These are phyloP conservation scores for Amesomyces nigricolor DNA, from an alignment of 2,329 filamentous ascomycete species.

Conservation along the genomic window DNA sequence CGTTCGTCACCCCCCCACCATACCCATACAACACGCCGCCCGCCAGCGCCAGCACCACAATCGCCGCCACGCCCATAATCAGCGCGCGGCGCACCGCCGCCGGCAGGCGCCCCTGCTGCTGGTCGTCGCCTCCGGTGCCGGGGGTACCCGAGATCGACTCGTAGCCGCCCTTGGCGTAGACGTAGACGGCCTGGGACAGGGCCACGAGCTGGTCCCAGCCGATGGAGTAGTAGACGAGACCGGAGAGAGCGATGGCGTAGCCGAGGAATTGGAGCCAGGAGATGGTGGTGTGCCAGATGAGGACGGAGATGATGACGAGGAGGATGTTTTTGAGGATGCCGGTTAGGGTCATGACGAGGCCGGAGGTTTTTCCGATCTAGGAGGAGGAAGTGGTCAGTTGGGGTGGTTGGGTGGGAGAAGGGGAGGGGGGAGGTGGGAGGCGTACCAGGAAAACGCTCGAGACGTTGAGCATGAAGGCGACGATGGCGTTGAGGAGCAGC, in stretches of 20 bases:
- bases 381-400: neutral
- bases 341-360: slow-evolving; percentile 76
- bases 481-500: slow-evolving; percentile 62
- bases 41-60: slow-evolving; percentile 20
- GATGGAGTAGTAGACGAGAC: slow-evolving; percentile 47
- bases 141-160: slow-evolving; percentile 12
- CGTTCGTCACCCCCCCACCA: slow-evolving; percentile 4
- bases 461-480: slow-evolving; percentile 76
- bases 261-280: slow-evolving; percentile 67
- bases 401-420: neutral
- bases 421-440: slow-evolving; percentile 16
- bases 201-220: slow-evolving; percentile 31
- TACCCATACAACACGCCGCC: slow-evolving; percentile 23
- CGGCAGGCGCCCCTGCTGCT: slow-evolving; percentile 19
- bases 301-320: slow-evolving; percentile 68
- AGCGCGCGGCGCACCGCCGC: slow-evolving; percentile 24
- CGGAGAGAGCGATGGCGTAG: slow-evolving; percentile 62
- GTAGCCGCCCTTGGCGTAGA: slow-evolving; percentile 21
- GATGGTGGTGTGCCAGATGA: slow-evolving; percentile 72
- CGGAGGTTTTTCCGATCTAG: slow-evolving; percentile 83
- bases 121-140: neutral
- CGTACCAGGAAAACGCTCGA: slow-evolving; percentile 80
- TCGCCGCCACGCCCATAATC: slow-evolving; percentile 17
- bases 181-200: slow-evolving; percentile 14
- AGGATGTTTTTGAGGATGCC: slow-evolving; percentile 87